Evolutionary conservation across 441 rosid genomes (phyloP).

Genomic region (Theobroma grandiflorum): DNA sequence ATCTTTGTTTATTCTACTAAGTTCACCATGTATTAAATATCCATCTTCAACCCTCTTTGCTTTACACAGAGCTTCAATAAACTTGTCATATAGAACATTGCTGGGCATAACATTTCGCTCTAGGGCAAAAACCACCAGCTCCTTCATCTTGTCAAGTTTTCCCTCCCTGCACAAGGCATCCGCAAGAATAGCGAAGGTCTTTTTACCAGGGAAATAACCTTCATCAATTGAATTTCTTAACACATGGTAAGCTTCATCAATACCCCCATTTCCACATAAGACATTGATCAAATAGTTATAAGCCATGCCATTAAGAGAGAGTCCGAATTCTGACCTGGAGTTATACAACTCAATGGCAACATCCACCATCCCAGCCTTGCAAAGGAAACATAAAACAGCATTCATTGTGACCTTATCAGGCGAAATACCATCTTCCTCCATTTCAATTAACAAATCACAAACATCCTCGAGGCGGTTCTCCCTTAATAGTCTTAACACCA

Average conservation of each 20-base stretch:
- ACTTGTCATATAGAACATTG: conserved; percentile 42
- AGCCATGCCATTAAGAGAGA: conserved; percentile 55
- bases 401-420: conserved; percentile 72
- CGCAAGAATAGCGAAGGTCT: conserved; percentile 58
- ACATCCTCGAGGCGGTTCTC: conserved; percentile 63
- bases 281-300: conserved; percentile 71
- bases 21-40: conserved; percentile 54
- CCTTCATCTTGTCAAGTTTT: conserved; percentile 70
- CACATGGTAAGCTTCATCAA: conserved; percentile 63
- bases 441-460: conserved; percentile 69
- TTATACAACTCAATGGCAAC: conserved; percentile 72
- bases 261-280: conserved; percentile 55
- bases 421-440: conserved; percentile 59
- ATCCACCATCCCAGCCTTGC: conserved; percentile 86
- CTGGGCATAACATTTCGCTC: conserved; percentile 53
- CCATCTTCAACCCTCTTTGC: conserved; percentile 66
- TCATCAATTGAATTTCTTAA: conserved; percentile 54
- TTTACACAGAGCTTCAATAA: conserved; percentile 66
- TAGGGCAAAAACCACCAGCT: conserved; percentile 51
- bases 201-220: conserved; percentile 64
- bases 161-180: conserved; percentile 69
- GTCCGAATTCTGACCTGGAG: conserved; percentile 61
- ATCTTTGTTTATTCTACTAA: conserved; percentile 43
- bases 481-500: conserved; percentile 64
- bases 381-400: conserved; percentile 78